Evolutionary conservation across 768 basidiomycete species (phyloP).

Genomic region (Trametes cubensis): DNA sequence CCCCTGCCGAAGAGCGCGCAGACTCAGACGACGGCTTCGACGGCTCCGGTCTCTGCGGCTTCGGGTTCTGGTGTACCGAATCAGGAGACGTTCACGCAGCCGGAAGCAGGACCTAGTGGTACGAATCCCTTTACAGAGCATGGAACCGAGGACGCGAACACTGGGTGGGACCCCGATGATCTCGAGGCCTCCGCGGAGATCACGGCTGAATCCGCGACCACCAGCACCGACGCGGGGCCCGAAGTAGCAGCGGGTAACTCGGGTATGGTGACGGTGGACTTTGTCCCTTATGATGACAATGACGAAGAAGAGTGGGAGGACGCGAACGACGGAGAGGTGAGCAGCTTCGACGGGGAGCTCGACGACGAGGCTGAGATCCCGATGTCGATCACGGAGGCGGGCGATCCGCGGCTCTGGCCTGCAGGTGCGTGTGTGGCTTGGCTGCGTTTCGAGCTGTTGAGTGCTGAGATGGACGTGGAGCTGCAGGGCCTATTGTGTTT

Average conservation of each 20-base stretch:
- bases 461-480: background rate
- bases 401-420: background rate
- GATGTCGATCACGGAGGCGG: background rate
- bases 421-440: background rate
- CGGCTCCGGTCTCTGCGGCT: too few relatives aligned
- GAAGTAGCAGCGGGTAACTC: too few relatives aligned
- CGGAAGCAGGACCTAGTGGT: background rate
- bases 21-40: background rate
- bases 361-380: background rate
- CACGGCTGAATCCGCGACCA: too few relatives aligned
- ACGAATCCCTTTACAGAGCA: too few relatives aligned
- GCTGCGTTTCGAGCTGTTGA: background rate
- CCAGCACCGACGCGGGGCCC: too few relatives aligned
- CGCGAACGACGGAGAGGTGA: background rate
- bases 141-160: too few relatives aligned
- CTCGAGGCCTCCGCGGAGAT: too few relatives aligned
- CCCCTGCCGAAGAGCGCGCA: background rate
- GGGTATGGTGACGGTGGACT: background rate
- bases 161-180: too few relatives aligned
- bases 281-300: background rate
- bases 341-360: background rate
- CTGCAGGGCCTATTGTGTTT: constrained; percentile 16
- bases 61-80: too few relatives aligned
- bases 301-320: constrained; percentile 14
- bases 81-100: background rate